Evolutionary conservation across 2,329 filamentous ascomycete genomes (phyloP).

Genomic region (Aureobasidium sp.): DNA sequence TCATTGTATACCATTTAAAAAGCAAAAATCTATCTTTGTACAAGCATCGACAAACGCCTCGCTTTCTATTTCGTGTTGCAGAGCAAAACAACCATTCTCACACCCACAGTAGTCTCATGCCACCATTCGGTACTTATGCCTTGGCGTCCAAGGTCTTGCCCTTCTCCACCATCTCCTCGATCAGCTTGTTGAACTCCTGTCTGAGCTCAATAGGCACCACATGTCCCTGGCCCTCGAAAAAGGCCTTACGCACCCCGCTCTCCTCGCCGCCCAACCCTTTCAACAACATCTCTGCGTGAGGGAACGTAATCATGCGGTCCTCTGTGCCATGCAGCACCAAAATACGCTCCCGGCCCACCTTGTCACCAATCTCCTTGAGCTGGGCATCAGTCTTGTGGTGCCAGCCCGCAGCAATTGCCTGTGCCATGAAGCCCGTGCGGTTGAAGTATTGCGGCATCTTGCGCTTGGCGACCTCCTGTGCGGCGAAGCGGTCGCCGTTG

Average conservation of each 20-base stretch:
- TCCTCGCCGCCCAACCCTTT: constrained; percentile 56
- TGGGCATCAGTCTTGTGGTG: constrained; percentile 67
- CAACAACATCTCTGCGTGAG: constrained; percentile 63
- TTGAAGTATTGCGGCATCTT: constrained; percentile 55
- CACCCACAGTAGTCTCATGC: not conserved
- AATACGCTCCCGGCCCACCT: constrained; percentile 66
- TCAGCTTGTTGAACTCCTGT: constrained; percentile 58
- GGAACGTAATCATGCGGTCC: constrained; percentile 71
- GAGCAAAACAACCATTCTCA: not conserved
- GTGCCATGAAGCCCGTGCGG: constrained; percentile 62
- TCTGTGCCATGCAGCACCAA: constrained; percentile 67
- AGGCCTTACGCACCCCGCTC: constrained; percentile 46
- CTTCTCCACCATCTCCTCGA: constrained; percentile 54
- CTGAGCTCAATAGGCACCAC: constrained; percentile 66
- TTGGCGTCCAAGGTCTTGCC: constrained; percentile 31
- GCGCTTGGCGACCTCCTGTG: constrained; percentile 69
- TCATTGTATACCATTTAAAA: not conserved
- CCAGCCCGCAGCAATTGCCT: constrained; percentile 71
- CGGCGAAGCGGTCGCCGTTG: constrained; percentile 77
- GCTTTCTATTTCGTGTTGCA: constrained; percentile 13
- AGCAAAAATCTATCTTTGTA: not conserved
- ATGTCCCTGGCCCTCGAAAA: constrained; percentile 69
- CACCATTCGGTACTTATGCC: constrained; percentile 30
- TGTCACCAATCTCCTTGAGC: constrained; percentile 58
- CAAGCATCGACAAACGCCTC: not conserved